Evolutionary conservation across 2,329 filamentous ascomycete species (phyloP).

Genomic region (Penicillium olsonii): DNA sequence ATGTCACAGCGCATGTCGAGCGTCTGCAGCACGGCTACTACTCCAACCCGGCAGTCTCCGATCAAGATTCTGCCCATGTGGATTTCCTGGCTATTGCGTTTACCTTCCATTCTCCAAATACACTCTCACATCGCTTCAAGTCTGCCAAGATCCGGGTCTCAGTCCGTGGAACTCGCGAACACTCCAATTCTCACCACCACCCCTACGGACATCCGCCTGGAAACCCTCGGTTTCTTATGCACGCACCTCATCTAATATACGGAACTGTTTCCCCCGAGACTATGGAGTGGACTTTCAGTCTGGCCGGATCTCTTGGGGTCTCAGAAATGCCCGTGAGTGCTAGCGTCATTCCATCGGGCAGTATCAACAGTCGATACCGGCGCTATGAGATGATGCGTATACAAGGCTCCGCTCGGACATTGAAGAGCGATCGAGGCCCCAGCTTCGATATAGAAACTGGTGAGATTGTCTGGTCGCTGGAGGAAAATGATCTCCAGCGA

Average conservation of each 20-base stretch:
- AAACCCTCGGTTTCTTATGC: conserved; percentile 49
- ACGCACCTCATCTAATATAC: conserved; percentile 53
- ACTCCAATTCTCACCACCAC: background rate
- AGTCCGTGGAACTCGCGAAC: conserved; percentile 14
- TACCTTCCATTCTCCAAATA: conserved; percentile 51
- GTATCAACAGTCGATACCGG: conserved; percentile 44
- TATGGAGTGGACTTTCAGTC: conserved; percentile 51
- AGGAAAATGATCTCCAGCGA: conserved; percentile 51
- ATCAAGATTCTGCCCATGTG: conserved; percentile 44
- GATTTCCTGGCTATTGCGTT: conserved; percentile 54
- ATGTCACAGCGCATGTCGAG: conserved; percentile 53
- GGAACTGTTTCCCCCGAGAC: conserved; percentile 51
- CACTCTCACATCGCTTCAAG: conserved; percentile 49
- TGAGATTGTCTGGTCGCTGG: conserved; percentile 53
- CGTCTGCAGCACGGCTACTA: conserved; percentile 54
- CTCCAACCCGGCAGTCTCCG: conserved; percentile 45
- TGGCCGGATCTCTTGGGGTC: conserved; percentile 50
- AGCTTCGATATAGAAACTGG: conserved; percentile 46
- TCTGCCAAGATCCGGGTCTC: conserved; percentile 48
- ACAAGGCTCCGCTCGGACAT: conserved; percentile 49
- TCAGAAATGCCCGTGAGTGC: conserved; percentile 47
- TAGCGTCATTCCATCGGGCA: conserved; percentile 45
- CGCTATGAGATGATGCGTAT: conserved; percentile 54
- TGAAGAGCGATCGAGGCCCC: conserved; percentile 36
- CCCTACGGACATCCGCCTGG: conserved; percentile 17